Conservation (phyloP, 345 rosid species). For the Acer campestre region DNA sequence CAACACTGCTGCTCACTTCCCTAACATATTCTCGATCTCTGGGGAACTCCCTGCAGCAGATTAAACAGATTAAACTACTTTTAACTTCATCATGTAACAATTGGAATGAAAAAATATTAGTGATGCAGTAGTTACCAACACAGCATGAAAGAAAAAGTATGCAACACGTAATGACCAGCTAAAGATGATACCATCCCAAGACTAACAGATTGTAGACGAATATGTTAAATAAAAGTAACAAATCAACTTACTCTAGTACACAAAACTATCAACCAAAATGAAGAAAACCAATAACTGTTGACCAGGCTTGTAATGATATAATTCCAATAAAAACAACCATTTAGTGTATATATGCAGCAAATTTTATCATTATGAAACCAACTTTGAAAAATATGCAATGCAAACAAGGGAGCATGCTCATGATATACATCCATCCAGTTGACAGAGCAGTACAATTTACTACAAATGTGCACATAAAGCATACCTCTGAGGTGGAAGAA, state of each 20-base stretch:
- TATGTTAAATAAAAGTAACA: too few relatives aligned
- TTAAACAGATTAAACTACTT: background rate
- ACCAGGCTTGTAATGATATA: background rate
- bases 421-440: background rate
- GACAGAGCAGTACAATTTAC: constrained; percentile 7
- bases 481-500: constrained; percentile 62
- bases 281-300: background rate
- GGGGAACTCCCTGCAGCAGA: constrained; percentile 59
- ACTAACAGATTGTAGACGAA: too few relatives aligned
- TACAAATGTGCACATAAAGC: background rate
- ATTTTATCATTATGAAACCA: background rate
- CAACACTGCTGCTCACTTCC: constrained; percentile 57
- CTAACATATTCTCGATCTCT: constrained; percentile 75
- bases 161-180: too few relatives aligned
- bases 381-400: constrained; percentile 3
- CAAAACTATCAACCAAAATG: background rate
- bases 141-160: background rate
- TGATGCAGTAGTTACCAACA: background rate
- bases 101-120: background rate
- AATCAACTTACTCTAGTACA: background rate
- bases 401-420: background rate
- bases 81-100: background rate
- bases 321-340: background rate
- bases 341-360: background rate
- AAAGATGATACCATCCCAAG: too few relatives aligned